phyloP scores from a whole-genome alignment of 2,329 filamentous ascomycete genomes.

The Microdochium trichocladiopsis region DNA sequence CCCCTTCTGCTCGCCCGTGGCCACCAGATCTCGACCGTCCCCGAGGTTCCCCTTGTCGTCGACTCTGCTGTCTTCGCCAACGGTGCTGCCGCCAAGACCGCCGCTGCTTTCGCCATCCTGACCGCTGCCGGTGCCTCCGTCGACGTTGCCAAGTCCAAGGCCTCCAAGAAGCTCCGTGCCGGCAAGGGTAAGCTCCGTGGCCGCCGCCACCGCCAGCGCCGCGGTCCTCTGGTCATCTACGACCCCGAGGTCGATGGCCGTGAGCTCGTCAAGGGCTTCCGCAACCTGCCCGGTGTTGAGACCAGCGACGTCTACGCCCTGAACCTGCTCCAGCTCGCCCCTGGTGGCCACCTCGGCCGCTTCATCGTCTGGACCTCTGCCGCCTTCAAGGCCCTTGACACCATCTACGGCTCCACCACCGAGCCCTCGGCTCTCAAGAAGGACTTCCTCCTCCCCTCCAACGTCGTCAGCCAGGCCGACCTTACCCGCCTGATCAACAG shows the following conservation, averaged over 20 bases:
- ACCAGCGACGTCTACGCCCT: slow-evolving; percentile 87
- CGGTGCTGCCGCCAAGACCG: slow-evolving; percentile 78
- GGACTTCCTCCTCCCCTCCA: slow-evolving; percentile 94
- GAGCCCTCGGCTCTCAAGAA: slow-evolving; percentile 90
- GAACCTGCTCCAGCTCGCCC: slow-evolving; percentile 98
- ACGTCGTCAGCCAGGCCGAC: slow-evolving; percentile 89
- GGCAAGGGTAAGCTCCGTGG: slow-evolving; percentile 99
- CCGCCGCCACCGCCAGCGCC: slow-evolving; percentile 94
- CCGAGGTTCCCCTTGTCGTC: slow-evolving; percentile 95
- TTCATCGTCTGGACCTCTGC: slow-evolving; percentile 99
- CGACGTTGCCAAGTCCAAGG: slow-evolving; percentile 93
- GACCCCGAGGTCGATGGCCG: slow-evolving; percentile 92
- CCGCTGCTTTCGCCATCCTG: slow-evolving; percentile 78
- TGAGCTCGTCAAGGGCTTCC: slow-evolving; percentile 89
- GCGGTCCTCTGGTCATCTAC: slow-evolving; percentile 96
- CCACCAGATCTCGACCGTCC: slow-evolving; percentile 85
- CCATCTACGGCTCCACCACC: slow-evolving; percentile 92
- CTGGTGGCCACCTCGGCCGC: slow-evolving; percentile 96
- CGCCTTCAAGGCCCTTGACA: slow-evolving; percentile 93
- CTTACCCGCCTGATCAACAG: slow-evolving; percentile 98
- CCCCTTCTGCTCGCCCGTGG: slow-evolving; percentile 95
- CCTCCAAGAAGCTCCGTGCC: slow-evolving; percentile 92
- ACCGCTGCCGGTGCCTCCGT: slow-evolving; percentile 84
- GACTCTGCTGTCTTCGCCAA: slow-evolving; percentile 83
- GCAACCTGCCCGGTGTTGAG: slow-evolving; percentile 98